Percentiles rank a stretch among this genome's conserved stretches.
These are phyloP conservation scores for Alopecurus myosuroides DNA, from an alignment of 176 grass and related monocot species.

Conservation along the genomic window DNA sequence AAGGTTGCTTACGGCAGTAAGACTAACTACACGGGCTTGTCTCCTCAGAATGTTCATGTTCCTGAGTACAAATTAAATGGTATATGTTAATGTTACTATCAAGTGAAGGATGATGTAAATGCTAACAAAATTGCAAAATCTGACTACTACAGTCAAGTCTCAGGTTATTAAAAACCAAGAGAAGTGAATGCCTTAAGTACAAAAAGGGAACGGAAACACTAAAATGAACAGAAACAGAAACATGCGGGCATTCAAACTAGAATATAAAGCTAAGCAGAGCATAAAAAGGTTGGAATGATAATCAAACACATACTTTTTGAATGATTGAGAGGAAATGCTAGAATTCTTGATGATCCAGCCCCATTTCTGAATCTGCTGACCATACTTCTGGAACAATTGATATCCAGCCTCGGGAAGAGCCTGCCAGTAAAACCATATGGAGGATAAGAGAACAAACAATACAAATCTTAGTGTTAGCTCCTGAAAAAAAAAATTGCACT, in stretches of 20 bases:
- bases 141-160: neutral
- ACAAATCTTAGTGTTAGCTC: neutral
- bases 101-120: neutral
- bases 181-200: neutral
- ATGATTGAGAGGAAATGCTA: slow-evolving; percentile 53
- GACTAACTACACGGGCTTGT: slow-evolving; percentile 48
- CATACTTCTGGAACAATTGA: slow-evolving; percentile 87
- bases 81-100: neutral
- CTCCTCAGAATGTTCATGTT: slow-evolving; percentile 85
- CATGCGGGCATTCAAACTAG: neutral
- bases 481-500: neutral
- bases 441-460: neutral
- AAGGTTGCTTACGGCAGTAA: slow-evolving; percentile 81
- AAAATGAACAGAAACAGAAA: neutral
- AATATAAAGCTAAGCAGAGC: neutral
- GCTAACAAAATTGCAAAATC: neutral
- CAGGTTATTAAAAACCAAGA: neutral
- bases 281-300: neutral
- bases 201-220: neutral
- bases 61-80: slow-evolving; percentile 45
- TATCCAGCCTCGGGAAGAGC: slow-evolving; percentile 84
- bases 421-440: slow-evolving; percentile 26
- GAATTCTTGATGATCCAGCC: slow-evolving; percentile 69
- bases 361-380: slow-evolving; percentile 80
- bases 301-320: slow-evolving; percentile 61